Evolutionary conservation across 352 stramenopile species (phyloP).

Genomic region (Pythium myriotylum): DNA sequence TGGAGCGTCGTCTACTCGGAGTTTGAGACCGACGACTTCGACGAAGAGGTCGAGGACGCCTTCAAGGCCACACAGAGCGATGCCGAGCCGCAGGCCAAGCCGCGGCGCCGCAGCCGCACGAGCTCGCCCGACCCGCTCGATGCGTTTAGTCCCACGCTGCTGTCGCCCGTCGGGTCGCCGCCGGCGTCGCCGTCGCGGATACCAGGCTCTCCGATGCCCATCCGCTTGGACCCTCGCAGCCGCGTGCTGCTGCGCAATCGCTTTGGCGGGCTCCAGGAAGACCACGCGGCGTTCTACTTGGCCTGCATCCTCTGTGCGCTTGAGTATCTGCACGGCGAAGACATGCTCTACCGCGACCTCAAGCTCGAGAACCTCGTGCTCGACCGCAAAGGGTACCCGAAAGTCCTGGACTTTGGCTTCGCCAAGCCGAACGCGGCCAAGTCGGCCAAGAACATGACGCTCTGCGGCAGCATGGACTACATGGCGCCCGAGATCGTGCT

Average conservation of each 20-base stretch:
- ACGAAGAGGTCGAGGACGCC: conserved; percentile 17
- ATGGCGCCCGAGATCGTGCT: conserved; percentile 81
- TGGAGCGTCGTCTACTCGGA: conserved; percentile 77
- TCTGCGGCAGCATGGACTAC: conserved; percentile 84
- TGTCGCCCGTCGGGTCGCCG: conserved; percentile 7
- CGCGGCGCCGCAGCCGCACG: neutral
- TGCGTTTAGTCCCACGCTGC: conserved; percentile 8
- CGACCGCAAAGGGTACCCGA: conserved; percentile 87
- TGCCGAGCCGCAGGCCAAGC: conserved; percentile 5
- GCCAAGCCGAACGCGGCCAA: conserved; percentile 61
- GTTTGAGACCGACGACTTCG: conserved; percentile 34
- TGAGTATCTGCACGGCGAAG: conserved; percentile 72
- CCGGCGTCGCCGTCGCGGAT: conserved; percentile 14
- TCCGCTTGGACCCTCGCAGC: conserved; percentile 32
- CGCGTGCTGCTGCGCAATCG: conserved; percentile 48
- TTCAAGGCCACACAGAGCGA: conserved; percentile 4
- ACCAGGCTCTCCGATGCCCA: conserved; percentile 13
- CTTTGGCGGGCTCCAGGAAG: conserved; percentile 52
- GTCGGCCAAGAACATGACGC: conserved; percentile 59
- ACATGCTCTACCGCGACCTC: conserved; percentile 87
- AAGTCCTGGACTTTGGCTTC: conserved; percentile 83
- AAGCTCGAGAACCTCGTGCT: conserved; percentile 91
- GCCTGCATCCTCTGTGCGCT: conserved; percentile 84
- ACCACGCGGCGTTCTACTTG: conserved; percentile 88
- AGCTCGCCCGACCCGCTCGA: neutral